These are phyloP conservation scores for Hypoxylon lienhwacheense DNA, from an alignment of 495 filamentous ascomycete genomes.

Conservation along the genomic window DNA sequence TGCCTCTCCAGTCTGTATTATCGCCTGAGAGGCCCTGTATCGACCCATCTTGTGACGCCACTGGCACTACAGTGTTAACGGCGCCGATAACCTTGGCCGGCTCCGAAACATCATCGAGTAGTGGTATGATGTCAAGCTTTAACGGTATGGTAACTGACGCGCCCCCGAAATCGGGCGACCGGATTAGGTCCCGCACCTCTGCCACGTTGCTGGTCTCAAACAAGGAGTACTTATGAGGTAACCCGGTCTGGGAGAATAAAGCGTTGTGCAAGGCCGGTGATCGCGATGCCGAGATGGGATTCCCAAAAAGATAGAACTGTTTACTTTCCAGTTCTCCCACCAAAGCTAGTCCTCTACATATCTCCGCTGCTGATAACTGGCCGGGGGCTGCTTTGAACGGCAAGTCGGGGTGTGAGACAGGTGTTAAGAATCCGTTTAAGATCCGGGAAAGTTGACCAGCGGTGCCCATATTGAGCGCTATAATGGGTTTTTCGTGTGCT, in stretches of 20 bases:
- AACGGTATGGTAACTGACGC: conserved; percentile 94
- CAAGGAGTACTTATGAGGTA: conserved; percentile 84
- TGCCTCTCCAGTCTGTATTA: conserved; percentile 97
- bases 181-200: conserved; percentile 69
- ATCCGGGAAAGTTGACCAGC: conserved; percentile 87
- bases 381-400: conserved; percentile 94
- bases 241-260: conserved; percentile 73
- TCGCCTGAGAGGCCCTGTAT: conserved; percentile 67
- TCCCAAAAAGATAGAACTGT: conserved; percentile 85
- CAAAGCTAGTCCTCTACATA: conserved; percentile 72
- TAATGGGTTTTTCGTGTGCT: conserved; percentile 75
- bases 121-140: conserved; percentile 82
- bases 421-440: conserved; percentile 90
- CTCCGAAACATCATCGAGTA: conserved; percentile 75
- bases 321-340: conserved; percentile 78
- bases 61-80: conserved; percentile 85
- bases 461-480: conserved; percentile 95
- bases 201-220: conserved; percentile 71
- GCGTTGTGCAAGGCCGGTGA: conserved; percentile 90
- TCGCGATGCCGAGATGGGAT: conserved; percentile 74
- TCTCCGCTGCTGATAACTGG: conserved; percentile 89
- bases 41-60: conserved; percentile 33
- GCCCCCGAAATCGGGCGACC: conserved; percentile 77
- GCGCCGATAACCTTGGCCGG: conserved; percentile 86
- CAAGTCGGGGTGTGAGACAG: conserved; percentile 85